Evolutionary conservation across 2,329 filamentous ascomycete species (phyloP), one percentile per base, ranked within the genome.

Genomic region (Alternaria sp.): DNA sequence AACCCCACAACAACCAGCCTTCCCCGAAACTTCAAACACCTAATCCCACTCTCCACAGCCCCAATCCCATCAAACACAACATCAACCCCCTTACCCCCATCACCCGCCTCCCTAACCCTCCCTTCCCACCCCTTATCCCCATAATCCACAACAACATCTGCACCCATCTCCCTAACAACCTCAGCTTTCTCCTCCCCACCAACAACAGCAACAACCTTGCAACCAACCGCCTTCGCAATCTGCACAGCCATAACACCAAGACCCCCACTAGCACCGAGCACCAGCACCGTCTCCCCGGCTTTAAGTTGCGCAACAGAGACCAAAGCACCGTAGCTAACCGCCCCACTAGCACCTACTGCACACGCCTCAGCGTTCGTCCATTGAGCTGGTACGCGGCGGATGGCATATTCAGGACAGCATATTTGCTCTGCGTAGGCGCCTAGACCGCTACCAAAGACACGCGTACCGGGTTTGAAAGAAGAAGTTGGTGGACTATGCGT

Each of bases 61-160:
- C 86, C 85, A 10, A 87, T 84, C 7, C 82, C 80, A 73, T 88
- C 86, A 37, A 84, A 84, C 11, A 87, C 82, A 0, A 86, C 79
- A 73, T 88, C 81, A 2, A 84, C 85, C 0, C 86, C 86, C 29
- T 77, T 74, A 0, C 81, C 80, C 1, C 71, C 78, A 0, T 72
- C 73, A 0, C 84, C 87, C 21, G 82, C 61, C 2, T 74, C 70
- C n/a, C 80, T 73, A 2, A 88, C 81, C 13, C 77, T 66, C n/a
- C 82, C 75, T 67, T 81, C 82, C 86, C 85, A 88, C 0, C 76
- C 72, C 11, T 52, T 37, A 4, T 74, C 57, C 4, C 70, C 63
- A 62, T 83, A 81, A 64, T 82, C 70, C 29, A 86, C 73, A 50
- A 77, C 78, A 3, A 68, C 63, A 54, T 78, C 75, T 0, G 80